Evolutionary conservation across 768 basidiomycete genomes (phyloP).

Genomic region (Floccularia luteovirens): DNA sequence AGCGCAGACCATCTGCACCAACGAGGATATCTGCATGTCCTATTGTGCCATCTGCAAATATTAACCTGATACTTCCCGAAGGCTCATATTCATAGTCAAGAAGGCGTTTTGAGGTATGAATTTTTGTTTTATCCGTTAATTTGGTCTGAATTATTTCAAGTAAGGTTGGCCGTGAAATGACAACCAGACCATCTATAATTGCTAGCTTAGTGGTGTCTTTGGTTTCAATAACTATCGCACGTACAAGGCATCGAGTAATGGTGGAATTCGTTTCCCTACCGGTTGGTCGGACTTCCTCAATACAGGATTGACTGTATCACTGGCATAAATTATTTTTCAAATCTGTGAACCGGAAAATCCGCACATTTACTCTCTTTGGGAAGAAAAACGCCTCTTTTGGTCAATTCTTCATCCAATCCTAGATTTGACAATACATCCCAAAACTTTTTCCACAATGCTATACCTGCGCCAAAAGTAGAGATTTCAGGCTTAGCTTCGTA

Average conservation of each 20-base stretch:
- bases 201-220: background rate
- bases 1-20: slow-evolving; percentile 34
- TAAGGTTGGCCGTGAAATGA: slow-evolving; percentile 13
- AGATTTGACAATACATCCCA: too few relatives aligned
- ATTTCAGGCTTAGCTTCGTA: too few relatives aligned
- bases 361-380: too few relatives aligned
- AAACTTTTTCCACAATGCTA: too few relatives aligned
- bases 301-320: slow-evolving; percentile 10
- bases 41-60: slow-evolving; percentile 16
- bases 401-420: too few relatives aligned
- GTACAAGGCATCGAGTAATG: slow-evolving; percentile 18
- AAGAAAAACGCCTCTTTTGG: too few relatives aligned
- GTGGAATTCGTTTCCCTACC: slow-evolving; percentile 15
- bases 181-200: slow-evolving; percentile 13
- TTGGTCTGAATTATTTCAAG: slow-evolving; percentile 15
- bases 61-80: slow-evolving; percentile 9
- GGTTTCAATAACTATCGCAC: background rate
- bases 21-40: slow-evolving; percentile 26
- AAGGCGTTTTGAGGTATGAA: slow-evolving; percentile 16
- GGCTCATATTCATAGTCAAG: slow-evolving; percentile 6
- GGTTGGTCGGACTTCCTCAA: slow-evolving; percentile 18
- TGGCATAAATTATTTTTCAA: background rate
- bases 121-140: slow-evolving; percentile 13
- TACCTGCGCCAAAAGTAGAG: too few relatives aligned
- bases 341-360: too few relatives aligned